phyloP scores from a whole-genome alignment of 2,329 filamentous ascomycete genomes.

The Monosporascus ibericus region DNA sequence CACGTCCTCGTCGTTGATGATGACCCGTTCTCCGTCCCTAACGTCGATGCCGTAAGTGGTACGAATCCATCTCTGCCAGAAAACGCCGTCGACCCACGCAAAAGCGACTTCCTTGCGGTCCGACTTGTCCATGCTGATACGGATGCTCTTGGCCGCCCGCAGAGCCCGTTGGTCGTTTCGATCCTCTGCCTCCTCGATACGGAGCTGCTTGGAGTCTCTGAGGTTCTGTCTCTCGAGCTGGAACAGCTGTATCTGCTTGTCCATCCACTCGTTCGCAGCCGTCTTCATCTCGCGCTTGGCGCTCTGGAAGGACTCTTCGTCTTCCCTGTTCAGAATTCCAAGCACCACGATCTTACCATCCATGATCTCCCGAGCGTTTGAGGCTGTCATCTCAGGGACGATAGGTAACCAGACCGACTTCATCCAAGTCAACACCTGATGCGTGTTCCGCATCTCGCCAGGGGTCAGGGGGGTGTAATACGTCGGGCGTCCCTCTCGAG shows the following conservation, averaged over 20 bases:
- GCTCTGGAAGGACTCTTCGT: conserved; percentile 69
- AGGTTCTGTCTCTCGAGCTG: conserved; percentile 90
- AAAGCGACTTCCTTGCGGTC: conserved; percentile 87
- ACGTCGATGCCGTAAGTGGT: conserved; percentile 93
- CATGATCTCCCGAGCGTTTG: conserved; percentile 93
- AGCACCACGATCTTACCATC: conserved; percentile 91
- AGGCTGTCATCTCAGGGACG: conserved; percentile 85
- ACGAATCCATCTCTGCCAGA: conserved; percentile 95
- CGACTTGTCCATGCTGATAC: conserved; percentile 83
- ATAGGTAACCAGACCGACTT: conserved; percentile 92
- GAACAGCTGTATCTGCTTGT: conserved; percentile 87
- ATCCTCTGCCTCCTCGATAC: conserved; percentile 94
- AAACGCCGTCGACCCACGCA: conserved; percentile 93
- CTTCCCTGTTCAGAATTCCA: conserved; percentile 75
- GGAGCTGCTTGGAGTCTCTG: conserved; percentile 87
- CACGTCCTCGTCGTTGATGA: conserved; percentile 97
- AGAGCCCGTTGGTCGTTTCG: conserved; percentile 83
- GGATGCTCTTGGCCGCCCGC: conserved; percentile 80
- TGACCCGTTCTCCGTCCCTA: conserved; percentile 79
- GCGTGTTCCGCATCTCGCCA: conserved; percentile 84
- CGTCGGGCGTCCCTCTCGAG: conserved; percentile 79
- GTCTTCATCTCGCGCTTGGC: conserved; percentile 90
- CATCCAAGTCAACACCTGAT: conserved; percentile 85
- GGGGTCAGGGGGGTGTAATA: conserved; percentile 87
- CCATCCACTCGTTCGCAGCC: conserved; percentile 95